These are phyloP conservation scores for Penicillium sp. DNA, from an alignment of 2,329 filamentous ascomycete genomes.

Conservation along the genomic window DNA sequence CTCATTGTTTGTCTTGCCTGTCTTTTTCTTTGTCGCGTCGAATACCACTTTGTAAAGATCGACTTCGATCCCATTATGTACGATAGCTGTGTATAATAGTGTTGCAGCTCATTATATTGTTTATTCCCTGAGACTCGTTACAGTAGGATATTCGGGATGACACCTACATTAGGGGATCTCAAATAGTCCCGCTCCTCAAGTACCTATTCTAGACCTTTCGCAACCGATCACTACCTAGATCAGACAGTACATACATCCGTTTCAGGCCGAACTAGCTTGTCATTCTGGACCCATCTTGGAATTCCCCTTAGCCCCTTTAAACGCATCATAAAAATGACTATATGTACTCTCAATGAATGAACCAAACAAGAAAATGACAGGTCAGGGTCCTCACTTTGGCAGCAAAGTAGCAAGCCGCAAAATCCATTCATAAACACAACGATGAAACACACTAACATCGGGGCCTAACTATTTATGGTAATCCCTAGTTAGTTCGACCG, in stretches of 20 bases:
- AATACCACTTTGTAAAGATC: slow-evolving; percentile 14
- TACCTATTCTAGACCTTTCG: not conserved
- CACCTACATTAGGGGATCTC: not conserved
- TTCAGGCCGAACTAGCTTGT: not conserved
- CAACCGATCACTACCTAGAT: not conserved
- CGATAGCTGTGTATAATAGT: slow-evolving; percentile 13
- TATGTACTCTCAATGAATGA: too few species aligned
- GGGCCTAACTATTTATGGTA: not conserved
- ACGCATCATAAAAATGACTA: not conserved
- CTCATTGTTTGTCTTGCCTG: slow-evolving; percentile 8
- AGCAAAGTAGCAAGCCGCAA: too few species aligned
- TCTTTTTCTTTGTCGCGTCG: slow-evolving; percentile 4
- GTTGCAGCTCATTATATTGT: not conserved
- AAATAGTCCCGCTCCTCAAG: not conserved
- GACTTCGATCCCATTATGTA: slow-evolving; percentile 7
- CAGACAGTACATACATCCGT: not conserved
- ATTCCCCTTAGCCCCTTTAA: not conserved
- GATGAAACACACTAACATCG: too few species aligned
- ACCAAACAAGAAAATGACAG: too few species aligned
- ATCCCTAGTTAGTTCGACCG: not conserved
- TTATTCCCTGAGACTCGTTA: not conserved
- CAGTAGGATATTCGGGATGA: not conserved
- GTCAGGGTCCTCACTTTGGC: not conserved
- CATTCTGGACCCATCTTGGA: not conserved
- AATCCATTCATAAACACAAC: too few species aligned